These are phyloP conservation scores for Coniochaeta prunicola DNA, from an alignment of 2,329 filamentous ascomycete genomes.

Conservation along the genomic window DNA sequence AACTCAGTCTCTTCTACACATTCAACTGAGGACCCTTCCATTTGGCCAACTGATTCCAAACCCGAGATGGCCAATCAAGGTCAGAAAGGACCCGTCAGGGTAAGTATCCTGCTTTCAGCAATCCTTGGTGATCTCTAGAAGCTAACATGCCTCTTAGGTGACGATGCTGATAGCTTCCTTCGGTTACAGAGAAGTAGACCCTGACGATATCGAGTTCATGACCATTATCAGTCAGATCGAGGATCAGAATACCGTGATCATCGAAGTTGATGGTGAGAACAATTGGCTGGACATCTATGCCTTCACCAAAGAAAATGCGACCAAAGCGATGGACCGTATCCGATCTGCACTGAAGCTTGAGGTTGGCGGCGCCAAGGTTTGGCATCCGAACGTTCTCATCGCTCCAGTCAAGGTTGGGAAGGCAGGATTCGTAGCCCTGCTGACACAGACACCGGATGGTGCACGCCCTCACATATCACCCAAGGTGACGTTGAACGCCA, in stretches of 20 bases:
- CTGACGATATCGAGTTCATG: background rate
- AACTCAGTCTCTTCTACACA: background rate
- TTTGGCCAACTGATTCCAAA: background rate
- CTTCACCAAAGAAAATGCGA: conserved; percentile 3
- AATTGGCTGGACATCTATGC: background rate
- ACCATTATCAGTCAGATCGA: background rate
- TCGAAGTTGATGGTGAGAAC: background rate
- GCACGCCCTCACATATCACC: background rate
- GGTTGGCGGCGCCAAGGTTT: conserved; percentile 7
- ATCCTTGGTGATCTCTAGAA: background rate
- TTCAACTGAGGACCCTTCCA: background rate
- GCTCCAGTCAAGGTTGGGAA: conserved; percentile 3
- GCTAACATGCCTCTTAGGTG: background rate
- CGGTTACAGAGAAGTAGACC: background rate
- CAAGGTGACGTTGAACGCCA: background rate
- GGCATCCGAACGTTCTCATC: conserved; percentile 9
- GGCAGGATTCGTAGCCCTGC: background rate
- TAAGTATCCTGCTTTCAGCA: background rate
- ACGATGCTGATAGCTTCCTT: background rate
- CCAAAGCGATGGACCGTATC: conserved; percentile 1
- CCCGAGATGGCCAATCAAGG: background rate
- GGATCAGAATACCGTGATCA: background rate
- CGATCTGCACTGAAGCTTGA: conserved; percentile 2
- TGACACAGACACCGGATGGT: conserved; percentile 3
- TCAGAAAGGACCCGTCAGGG: background rate